phyloP scores from a whole-genome alignment of 305 asterid genomes.

The Withania somnifera region DNA sequence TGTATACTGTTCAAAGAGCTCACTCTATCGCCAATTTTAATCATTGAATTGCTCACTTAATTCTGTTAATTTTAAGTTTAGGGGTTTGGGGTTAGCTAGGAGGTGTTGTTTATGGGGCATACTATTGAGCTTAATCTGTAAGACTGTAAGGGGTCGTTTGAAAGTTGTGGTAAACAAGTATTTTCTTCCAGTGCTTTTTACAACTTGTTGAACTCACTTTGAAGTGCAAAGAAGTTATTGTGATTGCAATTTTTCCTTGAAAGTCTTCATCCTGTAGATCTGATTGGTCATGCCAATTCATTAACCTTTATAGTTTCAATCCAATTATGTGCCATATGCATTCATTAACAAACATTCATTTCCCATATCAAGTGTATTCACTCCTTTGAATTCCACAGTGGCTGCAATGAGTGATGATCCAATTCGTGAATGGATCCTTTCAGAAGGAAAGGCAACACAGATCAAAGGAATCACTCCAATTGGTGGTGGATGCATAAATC shows the following conservation, averaged over 20 bases:
- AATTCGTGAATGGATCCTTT: constrained; percentile 72
- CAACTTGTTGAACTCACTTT: neutral
- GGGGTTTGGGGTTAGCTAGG: neutral
- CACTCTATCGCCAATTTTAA: neutral
- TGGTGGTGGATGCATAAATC: constrained; percentile 95
- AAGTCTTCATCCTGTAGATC: neutral
- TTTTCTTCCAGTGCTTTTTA: neutral
- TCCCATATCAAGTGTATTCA: neutral
- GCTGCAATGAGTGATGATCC: constrained; percentile 78
- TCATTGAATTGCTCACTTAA: neutral
- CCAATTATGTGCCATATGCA: neutral
- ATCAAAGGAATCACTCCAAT: constrained; percentile 65
- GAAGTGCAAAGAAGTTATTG: neutral
- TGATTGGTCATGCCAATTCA: neutral
- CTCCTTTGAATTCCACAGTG: constrained; percentile 28
- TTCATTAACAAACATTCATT: neutral
- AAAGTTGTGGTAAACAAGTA: neutral
- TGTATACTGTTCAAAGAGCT: neutral
- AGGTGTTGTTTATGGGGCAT: neutral
- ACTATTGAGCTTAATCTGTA: neutral
- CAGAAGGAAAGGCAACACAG: constrained; percentile 85
- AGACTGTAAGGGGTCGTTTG: neutral
- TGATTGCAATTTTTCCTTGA: neutral
- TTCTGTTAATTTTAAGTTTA: neutral
- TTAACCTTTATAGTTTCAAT: neutral